Evolutionary conservation across 768 basidiomycete genomes (phyloP).

Genomic region (Filobasidium wieringae): DNA sequence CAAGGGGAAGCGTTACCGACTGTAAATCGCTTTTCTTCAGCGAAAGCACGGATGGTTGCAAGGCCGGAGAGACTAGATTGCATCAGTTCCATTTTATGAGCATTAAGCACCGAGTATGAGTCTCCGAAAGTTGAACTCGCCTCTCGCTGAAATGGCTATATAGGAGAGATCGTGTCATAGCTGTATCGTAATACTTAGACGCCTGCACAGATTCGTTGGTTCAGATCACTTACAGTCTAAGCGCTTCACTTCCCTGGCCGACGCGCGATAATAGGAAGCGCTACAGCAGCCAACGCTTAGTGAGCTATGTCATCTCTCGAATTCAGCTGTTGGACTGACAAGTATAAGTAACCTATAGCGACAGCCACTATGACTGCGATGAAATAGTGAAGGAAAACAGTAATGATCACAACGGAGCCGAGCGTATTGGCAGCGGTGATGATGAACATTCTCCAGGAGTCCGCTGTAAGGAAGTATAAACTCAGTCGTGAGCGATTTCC

Average conservation of each 20-base stretch:
- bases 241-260: no score
- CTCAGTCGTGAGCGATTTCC: no score
- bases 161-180: constrained; percentile 69
- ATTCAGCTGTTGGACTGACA: constrained; percentile 56
- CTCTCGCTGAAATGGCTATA: constrained; percentile 89
- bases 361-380: constrained; percentile 27
- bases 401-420: constrained; percentile 30
- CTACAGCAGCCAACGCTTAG: no score
- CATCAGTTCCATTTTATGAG: not conserved
- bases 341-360: constrained; percentile 23
- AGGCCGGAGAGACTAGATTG: constrained; percentile 26
- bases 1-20: constrained; percentile 61
- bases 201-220: no score
- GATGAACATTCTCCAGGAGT: no score
- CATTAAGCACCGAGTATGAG: not conserved
- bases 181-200: no score
- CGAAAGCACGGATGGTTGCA: constrained; percentile 70
- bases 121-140: constrained; percentile 51
- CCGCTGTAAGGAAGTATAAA: no score
- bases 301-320: no score
- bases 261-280: no score
- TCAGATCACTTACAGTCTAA: no score
- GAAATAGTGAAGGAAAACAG: constrained; percentile 32
- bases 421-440: no score
- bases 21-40: constrained; percentile 61